These are phyloP conservation scores for Lentinus polychrous DNA, from an alignment of 1,284 basidiomycete genomes.

Conservation along the genomic window DNA sequence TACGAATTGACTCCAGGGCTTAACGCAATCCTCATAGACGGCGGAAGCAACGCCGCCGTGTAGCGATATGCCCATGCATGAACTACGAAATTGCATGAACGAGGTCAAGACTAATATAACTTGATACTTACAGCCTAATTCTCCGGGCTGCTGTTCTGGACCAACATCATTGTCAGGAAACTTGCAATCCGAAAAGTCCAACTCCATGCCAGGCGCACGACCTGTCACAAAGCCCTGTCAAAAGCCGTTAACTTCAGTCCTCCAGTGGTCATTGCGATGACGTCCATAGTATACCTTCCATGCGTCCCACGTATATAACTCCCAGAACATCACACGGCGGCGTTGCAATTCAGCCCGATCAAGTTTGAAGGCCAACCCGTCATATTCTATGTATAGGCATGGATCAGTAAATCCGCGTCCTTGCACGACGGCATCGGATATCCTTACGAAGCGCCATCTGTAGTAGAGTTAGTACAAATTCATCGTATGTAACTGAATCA, in stretches of 20 bases:
- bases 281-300: constrained; percentile 34
- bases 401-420: neutral
- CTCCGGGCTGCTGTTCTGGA: constrained; percentile 24
- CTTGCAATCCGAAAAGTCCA: constrained; percentile 40
- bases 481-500: constrained; percentile 1
- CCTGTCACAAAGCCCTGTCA: constrained; percentile 6
- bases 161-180: constrained; percentile 41
- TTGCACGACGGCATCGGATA: neutral
- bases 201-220: constrained; percentile 32
- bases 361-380: constrained; percentile 44
- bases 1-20: constrained; percentile 22
- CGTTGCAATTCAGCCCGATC: constrained; percentile 40
- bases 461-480: neutral
- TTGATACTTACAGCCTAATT: constrained; percentile 37
- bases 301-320: constrained; percentile 42
- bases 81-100: constrained; percentile 22
- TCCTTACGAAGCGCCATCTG: constrained; percentile 47
- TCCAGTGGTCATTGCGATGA: neutral
- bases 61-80: constrained; percentile 44
- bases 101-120: constrained; percentile 2
- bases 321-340: constrained; percentile 48
- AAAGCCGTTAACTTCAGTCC: neutral
- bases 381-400: constrained; percentile 36
- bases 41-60: constrained; percentile 36
- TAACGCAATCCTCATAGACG: constrained; percentile 36